These are phyloP conservation scores for Rutstroemia sp. DNA, from an alignment of 2,329 filamentous ascomycete species.

Conservation along the genomic window DNA sequence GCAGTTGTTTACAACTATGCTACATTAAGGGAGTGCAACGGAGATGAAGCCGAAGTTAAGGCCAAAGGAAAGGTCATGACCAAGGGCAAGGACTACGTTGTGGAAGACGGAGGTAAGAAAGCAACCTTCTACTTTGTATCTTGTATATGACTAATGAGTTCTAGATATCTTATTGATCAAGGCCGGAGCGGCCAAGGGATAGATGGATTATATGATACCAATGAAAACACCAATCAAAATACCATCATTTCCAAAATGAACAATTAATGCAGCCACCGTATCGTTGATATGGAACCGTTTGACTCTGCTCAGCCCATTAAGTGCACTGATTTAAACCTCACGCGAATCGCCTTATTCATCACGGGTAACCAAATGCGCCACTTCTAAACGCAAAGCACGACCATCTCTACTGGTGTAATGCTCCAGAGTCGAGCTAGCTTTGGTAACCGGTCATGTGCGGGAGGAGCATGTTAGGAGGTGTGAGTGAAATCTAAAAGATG, in stretches of 20 bases:
- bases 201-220: conserved; percentile 15
- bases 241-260: too few species aligned
- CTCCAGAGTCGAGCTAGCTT: too few species aligned
- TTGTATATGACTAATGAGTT: background rate
- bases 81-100: conserved; percentile 95
- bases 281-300: too few species aligned
- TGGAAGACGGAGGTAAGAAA: conserved; percentile 60
- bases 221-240: conserved; percentile 1
- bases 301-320: background rate
- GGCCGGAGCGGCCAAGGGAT: conserved; percentile 28
- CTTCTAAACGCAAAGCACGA: too few species aligned
- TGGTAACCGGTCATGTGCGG: too few species aligned
- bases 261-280: too few species aligned
- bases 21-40: conserved; percentile 66
- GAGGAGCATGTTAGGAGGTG: too few species aligned
- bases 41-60: conserved; percentile 83
- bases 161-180: conserved; percentile 26
- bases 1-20: conserved; percentile 87
- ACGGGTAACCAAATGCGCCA: too few species aligned
- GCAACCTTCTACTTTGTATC: conserved; percentile 31
- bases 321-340: too few species aligned
- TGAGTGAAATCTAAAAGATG: too few species aligned
- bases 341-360: too few species aligned
- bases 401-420: too few species aligned
- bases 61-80: conserved; percentile 95